phyloP scores from a whole-genome alignment of 257 asterid genomes.

The Handroanthus guayacan region DNA sequence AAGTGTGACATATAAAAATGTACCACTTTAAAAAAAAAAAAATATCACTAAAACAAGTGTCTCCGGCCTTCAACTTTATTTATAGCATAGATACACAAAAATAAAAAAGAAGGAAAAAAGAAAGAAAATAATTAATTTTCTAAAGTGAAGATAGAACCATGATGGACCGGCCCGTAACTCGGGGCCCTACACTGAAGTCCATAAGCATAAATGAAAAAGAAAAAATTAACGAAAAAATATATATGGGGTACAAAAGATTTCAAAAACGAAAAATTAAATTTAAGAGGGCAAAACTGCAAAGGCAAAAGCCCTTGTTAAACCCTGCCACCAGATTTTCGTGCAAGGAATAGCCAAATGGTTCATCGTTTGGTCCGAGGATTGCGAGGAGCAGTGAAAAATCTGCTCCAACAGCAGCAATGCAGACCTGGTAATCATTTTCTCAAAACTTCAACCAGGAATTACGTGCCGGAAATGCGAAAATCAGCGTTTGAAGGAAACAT shows the following conservation, averaged over 20 bases:
- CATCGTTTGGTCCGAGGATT: constrained; percentile 49
- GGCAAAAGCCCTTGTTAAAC: constrained; percentile 37
- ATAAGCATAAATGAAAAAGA: background rate
- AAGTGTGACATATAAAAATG: too few species aligned
- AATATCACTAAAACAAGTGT: too few species aligned
- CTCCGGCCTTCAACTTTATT: too few species aligned
- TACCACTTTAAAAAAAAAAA: too few species aligned
- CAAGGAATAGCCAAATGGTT: constrained; percentile 47
- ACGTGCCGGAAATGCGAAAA: constrained; percentile 71
- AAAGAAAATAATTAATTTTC: too few species aligned
- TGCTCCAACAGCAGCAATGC: constrained; percentile 30
- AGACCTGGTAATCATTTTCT: constrained; percentile 31
- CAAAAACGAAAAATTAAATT: background rate
- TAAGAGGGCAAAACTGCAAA: background rate
- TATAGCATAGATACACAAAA: too few species aligned
- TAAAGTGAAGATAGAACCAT: too few species aligned
- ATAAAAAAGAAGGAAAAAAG: too few species aligned
- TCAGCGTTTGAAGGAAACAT: constrained; percentile 80
- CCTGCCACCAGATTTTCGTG: constrained; percentile 22
- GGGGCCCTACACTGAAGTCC: background rate
- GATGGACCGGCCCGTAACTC: background rate
- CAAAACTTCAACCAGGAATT: constrained; percentile 50
- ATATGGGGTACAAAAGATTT: background rate
- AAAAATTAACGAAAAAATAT: background rate
- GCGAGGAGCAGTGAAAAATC: constrained; percentile 40